phyloP scores from a whole-genome alignment of 192 early-diverging fungal species.

The Coemansia sp. region DNA sequence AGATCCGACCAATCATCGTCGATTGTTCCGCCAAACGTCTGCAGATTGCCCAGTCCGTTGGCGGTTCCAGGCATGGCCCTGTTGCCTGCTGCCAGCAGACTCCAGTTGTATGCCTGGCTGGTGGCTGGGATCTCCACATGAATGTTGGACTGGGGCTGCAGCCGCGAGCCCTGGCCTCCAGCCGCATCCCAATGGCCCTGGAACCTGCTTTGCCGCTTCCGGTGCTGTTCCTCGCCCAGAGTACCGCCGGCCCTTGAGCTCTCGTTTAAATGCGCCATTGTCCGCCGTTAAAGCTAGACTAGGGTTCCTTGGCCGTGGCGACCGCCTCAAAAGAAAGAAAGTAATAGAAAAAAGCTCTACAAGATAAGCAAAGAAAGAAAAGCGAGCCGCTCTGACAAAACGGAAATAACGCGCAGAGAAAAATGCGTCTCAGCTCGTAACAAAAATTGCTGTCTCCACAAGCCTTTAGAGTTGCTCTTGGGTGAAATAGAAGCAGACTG shows the following conservation, averaged over 20 bases:
- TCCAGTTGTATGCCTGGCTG: slow-evolving; percentile 38
- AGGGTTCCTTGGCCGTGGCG: not conserved
- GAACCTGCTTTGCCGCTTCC: slow-evolving; percentile 50
- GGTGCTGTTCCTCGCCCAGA: slow-evolving; percentile 36
- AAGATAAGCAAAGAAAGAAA: slow-evolving; percentile 6
- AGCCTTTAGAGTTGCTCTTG: not conserved
- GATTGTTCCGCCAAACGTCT: slow-evolving; percentile 26
- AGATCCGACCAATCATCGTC: slow-evolving; percentile 52
- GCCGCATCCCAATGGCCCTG: slow-evolving; percentile 53
- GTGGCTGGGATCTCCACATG: slow-evolving; percentile 17
- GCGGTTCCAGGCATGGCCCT: slow-evolving; percentile 17
- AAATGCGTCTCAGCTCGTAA: slow-evolving; percentile 4
- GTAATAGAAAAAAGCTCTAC: not conserved
- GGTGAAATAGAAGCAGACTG: not conserved
- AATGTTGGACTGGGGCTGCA: slow-evolving; percentile 21
- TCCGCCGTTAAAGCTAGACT: not conserved
- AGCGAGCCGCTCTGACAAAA: slow-evolving; percentile 5
- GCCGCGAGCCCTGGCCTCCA: slow-evolving; percentile 14
- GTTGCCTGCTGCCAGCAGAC: slow-evolving; percentile 21
- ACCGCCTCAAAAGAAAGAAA: not conserved
- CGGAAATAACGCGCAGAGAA: not conserved
- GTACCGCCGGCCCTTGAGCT: slow-evolving; percentile 16
- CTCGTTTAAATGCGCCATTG: slow-evolving; percentile 42
- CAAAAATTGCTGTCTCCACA: not conserved
- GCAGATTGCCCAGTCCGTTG: slow-evolving; percentile 23